Conservation (phyloP, 2,329 filamentous ascomycete genomes). For the Leptographium wingfieldii region DNA sequence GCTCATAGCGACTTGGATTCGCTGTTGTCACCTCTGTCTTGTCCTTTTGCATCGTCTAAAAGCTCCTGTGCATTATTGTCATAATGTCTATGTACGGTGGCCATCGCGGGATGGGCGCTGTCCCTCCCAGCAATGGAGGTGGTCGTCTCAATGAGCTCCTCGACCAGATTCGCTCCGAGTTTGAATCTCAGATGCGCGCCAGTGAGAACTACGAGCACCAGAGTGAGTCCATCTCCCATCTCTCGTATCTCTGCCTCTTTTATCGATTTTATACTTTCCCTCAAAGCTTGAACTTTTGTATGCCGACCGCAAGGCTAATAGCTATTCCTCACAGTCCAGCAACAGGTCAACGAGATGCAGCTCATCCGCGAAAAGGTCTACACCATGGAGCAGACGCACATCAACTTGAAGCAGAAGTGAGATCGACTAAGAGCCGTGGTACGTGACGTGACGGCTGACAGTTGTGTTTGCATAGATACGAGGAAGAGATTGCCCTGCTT, state of each 20-base stretch:
- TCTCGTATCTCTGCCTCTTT: neutral
- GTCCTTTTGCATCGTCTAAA: neutral
- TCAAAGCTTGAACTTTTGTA: neutral
- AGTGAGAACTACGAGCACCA: slow-evolving; percentile 86
- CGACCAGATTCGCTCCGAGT: slow-evolving; percentile 82
- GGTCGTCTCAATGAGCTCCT: slow-evolving; percentile 80
- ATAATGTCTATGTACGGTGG: slow-evolving; percentile 67
- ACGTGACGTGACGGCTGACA: neutral
- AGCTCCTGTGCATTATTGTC: slow-evolving; percentile 1
- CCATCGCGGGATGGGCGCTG: slow-evolving; percentile 70
- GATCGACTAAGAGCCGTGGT: neutral
- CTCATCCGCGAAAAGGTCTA: slow-evolving; percentile 89
- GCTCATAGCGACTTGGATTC: neutral
- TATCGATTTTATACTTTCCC: neutral
- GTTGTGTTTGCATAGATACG: slow-evolving; percentile 51
- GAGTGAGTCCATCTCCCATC: slow-evolving; percentile 44
- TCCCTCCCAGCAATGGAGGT: slow-evolving; percentile 38
- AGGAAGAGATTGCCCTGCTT: slow-evolving; percentile 76
- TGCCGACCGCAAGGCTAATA: slow-evolving; percentile 8
- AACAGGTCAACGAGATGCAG: slow-evolving; percentile 90
- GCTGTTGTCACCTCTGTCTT: neutral
- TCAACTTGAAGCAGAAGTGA: slow-evolving; percentile 84
- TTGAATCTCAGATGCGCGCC: slow-evolving; percentile 70
- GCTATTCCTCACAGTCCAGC: slow-evolving; percentile 49
- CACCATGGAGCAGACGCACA: slow-evolving; percentile 79